These are phyloP conservation scores for Thalia dealbata DNA, from an alignment of 176 grass and related monocot genomes.

Conservation along the genomic window DNA sequence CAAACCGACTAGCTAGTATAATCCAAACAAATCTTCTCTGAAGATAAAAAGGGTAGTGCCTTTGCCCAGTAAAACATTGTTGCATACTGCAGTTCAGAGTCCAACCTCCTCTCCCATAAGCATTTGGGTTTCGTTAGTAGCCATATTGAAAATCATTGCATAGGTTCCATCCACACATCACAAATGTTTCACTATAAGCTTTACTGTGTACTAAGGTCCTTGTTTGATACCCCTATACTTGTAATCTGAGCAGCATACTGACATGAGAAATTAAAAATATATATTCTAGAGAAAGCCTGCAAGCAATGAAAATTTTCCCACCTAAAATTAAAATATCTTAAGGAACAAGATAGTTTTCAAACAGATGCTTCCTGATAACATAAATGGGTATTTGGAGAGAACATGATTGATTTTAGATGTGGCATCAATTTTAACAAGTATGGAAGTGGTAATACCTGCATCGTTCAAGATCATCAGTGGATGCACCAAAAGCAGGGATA, in stretches of 20 bases:
- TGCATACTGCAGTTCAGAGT: too few relatives aligned
- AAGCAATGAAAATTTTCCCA: background rate
- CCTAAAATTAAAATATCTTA: background rate
- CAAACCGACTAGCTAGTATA: too few relatives aligned
- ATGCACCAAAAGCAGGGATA: constrained; percentile 92
- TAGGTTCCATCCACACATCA: background rate
- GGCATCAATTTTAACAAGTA: background rate
- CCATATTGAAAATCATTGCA: background rate
- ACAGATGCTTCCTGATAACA: background rate
- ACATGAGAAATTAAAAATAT: background rate
- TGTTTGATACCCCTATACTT: background rate
- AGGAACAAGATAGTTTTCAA: background rate
- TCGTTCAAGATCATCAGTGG: constrained; percentile 88
- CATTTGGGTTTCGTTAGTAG: background rate
- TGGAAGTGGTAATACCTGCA: constrained; percentile 50
- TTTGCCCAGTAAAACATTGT: too few relatives aligned
- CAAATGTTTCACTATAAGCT: background rate
- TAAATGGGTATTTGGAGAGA: background rate
- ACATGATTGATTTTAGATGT: background rate
- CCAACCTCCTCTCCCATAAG: too few relatives aligned
- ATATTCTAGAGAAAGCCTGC: background rate
- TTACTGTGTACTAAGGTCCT: background rate
- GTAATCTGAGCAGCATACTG: background rate
- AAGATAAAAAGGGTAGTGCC: too few relatives aligned
- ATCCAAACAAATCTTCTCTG: too few relatives aligned